Base-by-base conservation (phyloP, 2,329 filamentous ascomycete species). In the Pseudogymnoascus sp. region DNA sequence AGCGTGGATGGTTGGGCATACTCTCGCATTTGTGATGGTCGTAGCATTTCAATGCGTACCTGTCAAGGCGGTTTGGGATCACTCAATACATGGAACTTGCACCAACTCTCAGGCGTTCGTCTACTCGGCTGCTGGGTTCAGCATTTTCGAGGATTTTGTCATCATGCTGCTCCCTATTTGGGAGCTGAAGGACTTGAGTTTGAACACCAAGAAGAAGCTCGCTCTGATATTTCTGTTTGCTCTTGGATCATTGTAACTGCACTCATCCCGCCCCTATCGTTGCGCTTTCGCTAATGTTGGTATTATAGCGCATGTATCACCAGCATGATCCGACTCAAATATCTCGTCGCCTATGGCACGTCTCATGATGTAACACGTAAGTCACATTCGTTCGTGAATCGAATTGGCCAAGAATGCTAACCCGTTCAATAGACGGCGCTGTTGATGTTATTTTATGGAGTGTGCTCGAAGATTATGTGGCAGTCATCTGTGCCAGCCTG, bases 171-270 rank as follows among this genome's bases (percentile, higher is more conserved):
- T 89, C 8, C 86, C 86, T 0, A 84, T 88, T 76, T 85, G 85
- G 1, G 83, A 88, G 38, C 72, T 89, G 61, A 83, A 83, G 2
- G 78, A 79, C 50, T 83, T 89, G 79, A 82, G 83, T 33, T 73
- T 89, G 16, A 85, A 85, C 1, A 77, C 73, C 65, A 88, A 85
- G 66, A 86, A 89, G 68, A 89, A 89, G 73, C 78, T 83, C 16
- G 88, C 88, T 40, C 73, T 89, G 19, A 78, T 87, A 50, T 74
- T 88, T 53, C 87, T 87, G 1, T 89, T 89, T 72, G 82, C 84
- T 65, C 83, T 88, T 64, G 86, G 86, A 65, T 79, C 84, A 40
- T 89, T 89, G 69, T 85, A 85, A 26, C 81, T 82, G 10, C 16
- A 14, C 3, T 4, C n/a, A 12, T 11, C 28, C 11, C 28, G 8